A percentile compares a stretch with the other conserved stretches of the same genome.
Evolutionary conservation across 306 rosid genomes (phyloP).

Genomic region (Phaseolus lunatus): DNA sequence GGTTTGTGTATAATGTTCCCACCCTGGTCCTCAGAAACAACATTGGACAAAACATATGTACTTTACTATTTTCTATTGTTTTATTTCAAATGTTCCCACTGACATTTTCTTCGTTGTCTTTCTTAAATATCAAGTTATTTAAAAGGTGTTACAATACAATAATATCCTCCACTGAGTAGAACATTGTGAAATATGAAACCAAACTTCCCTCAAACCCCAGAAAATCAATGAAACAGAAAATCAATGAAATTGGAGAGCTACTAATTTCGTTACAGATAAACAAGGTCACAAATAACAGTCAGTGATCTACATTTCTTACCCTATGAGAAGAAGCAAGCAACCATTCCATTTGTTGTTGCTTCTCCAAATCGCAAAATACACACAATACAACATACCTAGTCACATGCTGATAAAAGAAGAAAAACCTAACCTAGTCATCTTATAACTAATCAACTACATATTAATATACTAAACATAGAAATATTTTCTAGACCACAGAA

Average conservation of each 20-base stretch:
- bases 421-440: background rate
- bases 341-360: constrained; percentile 1
- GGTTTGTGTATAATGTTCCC: too few relatives aligned
- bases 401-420: background rate
- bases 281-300: background rate
- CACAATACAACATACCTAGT: background rate
- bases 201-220: constrained; percentile 1
- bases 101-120: background rate
- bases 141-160: background rate
- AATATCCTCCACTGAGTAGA: constrained; percentile 9
- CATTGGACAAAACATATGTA: background rate
- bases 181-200: background rate
- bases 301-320: background rate
- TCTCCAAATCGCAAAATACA: background rate
- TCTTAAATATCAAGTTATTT: background rate
- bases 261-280: background rate
- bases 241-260: too few relatives aligned
- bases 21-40: background rate
- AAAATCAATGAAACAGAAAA: background rate
- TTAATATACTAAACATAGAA: background rate
- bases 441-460: background rate
- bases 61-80: background rate
- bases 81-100: background rate
- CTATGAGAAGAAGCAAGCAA: background rate
- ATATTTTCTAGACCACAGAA: background rate